Conservation (phyloP, 331 rosid species). For the Malus hybrid region DNA sequence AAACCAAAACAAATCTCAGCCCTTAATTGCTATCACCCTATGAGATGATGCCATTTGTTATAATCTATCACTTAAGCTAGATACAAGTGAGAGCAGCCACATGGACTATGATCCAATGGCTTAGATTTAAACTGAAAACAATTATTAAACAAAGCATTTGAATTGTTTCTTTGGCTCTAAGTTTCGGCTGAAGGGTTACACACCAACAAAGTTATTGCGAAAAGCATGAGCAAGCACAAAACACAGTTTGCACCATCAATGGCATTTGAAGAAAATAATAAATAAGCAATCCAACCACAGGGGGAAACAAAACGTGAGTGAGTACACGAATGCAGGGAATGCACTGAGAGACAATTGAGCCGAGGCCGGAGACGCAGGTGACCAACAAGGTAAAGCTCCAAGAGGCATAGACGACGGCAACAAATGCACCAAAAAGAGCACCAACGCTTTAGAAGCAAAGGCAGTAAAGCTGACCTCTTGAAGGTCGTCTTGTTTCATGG, state of each 20-base stretch:
- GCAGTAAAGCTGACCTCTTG: conserved; percentile 44
- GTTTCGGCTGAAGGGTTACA: too few relatives aligned
- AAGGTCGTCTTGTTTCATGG: conserved; percentile 43
- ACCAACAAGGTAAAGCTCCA: conserved; percentile 44
- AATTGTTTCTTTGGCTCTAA: too few relatives aligned
- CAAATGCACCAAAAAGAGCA: conserved; percentile 29
- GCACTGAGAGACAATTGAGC: conserved; percentile 30
- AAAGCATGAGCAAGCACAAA: conserved; percentile 43
- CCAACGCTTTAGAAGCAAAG: conserved; percentile 42
- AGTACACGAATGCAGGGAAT: conserved; percentile 11
- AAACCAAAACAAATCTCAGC: too few relatives aligned
- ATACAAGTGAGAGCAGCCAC: too few relatives aligned
- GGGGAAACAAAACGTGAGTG: conserved; percentile 38
- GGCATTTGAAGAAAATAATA: conserved; percentile 39
- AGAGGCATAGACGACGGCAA: conserved; percentile 35
- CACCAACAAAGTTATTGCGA: conserved; percentile 4
- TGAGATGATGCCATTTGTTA: too few relatives aligned
- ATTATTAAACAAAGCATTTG: too few relatives aligned
- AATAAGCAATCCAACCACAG: conserved; percentile 19
- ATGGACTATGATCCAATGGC: too few relatives aligned
- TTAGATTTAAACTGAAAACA: too few relatives aligned
- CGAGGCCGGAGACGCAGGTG: conserved; percentile 53
- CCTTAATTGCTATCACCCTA: too few relatives aligned
- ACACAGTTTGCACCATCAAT: conserved; percentile 39
- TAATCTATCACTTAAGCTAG: too few relatives aligned